phyloP scores from a whole-genome alignment of 805 yeast genomes.

The Ogataea thermomethanolica region DNA sequence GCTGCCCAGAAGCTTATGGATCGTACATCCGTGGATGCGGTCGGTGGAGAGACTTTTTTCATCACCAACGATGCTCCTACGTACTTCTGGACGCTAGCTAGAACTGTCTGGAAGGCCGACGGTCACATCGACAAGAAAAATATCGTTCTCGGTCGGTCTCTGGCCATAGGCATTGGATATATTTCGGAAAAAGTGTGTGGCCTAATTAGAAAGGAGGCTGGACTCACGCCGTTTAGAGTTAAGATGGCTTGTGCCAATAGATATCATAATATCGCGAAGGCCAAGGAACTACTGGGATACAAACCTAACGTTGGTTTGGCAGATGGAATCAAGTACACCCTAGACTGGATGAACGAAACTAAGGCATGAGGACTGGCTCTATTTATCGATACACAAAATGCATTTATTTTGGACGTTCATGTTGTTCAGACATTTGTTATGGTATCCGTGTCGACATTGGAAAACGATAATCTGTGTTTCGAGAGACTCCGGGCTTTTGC shows the following conservation, averaged over 20 bases:
- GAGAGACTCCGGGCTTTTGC: conserved; percentile 11
- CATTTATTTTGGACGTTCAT: conserved; percentile 41
- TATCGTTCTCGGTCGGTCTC: conserved; percentile 64
- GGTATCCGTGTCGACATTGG: conserved; percentile 67
- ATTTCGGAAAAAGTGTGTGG: conserved; percentile 72
- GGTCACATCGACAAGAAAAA: conserved; percentile 72
- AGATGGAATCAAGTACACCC: conserved; percentile 73
- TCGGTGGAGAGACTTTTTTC: conserved; percentile 86
- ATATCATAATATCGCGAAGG: conserved; percentile 88
- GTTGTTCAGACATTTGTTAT: conserved; percentile 49
- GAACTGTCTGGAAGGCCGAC: conserved; percentile 96
- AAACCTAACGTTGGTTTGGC: conserved; percentile 74
- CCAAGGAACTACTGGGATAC: conserved; percentile 74
- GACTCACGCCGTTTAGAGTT: conserved; percentile 94
- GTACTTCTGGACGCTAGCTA: conserved; percentile 94
- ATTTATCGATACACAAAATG: conserved; percentile 37
- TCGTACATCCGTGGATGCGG: conserved; percentile 37
- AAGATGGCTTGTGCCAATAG: conserved; percentile 88
- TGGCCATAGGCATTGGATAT: conserved; percentile 82
- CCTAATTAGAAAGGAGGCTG: conserved; percentile 77
- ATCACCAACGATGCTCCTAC: conserved; percentile 92
- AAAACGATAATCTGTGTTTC: conserved; percentile 46
- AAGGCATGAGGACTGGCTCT: conserved; percentile 11
- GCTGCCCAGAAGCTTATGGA: conserved; percentile 77
- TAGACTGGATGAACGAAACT: conserved; percentile 85